A percentile compares a stretch with the other conserved stretches of the same genome.
Evolutionary conservation across 1,284 basidiomycete species (phyloP).

Genomic region (Inonotus obliquus): DNA sequence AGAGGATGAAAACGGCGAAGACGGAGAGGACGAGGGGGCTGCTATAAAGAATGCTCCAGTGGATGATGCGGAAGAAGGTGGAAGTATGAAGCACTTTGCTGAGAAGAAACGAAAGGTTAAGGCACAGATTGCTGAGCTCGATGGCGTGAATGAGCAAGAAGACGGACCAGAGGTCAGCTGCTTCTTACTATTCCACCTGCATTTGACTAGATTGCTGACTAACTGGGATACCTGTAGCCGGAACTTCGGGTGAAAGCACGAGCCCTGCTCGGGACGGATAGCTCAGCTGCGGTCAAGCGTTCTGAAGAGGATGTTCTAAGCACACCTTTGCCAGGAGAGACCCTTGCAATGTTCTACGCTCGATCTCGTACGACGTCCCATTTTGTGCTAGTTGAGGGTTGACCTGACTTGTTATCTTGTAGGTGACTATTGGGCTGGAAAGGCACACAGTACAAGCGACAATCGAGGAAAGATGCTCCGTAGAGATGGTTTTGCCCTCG

Average conservation of each 20-base stretch:
- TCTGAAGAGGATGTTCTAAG: conserved; percentile 73
- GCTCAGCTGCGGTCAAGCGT: conserved; percentile 32
- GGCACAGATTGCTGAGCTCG: neutral
- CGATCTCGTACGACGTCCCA: conserved; percentile 53
- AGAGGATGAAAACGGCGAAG: conserved; percentile 31
- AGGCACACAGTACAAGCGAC: conserved; percentile 57
- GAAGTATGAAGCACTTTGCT: neutral
- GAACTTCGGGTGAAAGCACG: conserved; percentile 60
- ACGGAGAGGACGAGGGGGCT: conserved; percentile 30
- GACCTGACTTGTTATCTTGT: neutral
- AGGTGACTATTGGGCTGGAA: conserved; percentile 82
- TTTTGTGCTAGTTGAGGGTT: neutral
- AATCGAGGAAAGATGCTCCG: conserved; percentile 79
- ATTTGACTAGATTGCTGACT: neutral
- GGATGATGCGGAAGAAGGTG: conserved; percentile 12
- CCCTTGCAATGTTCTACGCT: conserved; percentile 80
- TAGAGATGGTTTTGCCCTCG: conserved; percentile 73
- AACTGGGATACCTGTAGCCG: conserved; percentile 30
- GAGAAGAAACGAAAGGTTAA: conserved; percentile 18
- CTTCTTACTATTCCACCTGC: neutral
- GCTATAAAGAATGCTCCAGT: conserved; percentile 25
- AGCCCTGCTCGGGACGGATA: conserved; percentile 72
- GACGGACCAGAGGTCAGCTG: conserved; percentile 18
- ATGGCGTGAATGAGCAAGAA: neutral
- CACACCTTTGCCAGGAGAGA: conserved; percentile 88